Evolutionary conservation across 305 asterid genomes (phyloP).

Genomic region (Nicotiana rustica): DNA sequence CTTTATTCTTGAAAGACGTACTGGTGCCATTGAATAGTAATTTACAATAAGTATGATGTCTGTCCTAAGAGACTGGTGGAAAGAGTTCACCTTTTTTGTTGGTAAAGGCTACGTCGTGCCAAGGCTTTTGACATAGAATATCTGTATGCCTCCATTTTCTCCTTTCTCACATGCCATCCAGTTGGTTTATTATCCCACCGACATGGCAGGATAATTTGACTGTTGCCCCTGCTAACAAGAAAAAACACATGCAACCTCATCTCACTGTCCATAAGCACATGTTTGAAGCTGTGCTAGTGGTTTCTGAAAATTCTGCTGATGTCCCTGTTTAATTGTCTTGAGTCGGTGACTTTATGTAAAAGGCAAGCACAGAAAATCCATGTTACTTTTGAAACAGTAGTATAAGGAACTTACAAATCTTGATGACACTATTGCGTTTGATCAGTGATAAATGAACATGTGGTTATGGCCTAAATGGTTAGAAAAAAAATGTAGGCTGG

Average conservation of each 20-base stretch:
- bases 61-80: neutral
- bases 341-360: neutral
- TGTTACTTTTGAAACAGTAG: neutral
- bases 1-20: neutral
- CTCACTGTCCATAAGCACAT: neutral
- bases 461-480: conserved; percentile 38
- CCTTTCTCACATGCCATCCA: neutral
- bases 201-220: neutral
- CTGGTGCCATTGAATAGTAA: neutral
- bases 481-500: conserved; percentile 53
- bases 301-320: neutral
- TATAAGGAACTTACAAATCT: neutral
- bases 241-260: neutral
- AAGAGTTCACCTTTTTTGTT: neutral
- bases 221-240: neutral
- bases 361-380: neutral
- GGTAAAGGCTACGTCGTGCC: neutral
- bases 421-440: neutral
- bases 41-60: neutral
- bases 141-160: conserved; percentile 1
- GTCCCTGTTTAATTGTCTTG: conserved; percentile 23
- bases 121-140: neutral
- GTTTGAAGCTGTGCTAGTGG: neutral
- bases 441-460: conserved; percentile 32
- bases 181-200: neutral